A percentile compares a stretch with the other conserved stretches of the same genome.
Evolutionary conservation across 495 filamentous ascomycete species (phyloP).

Genomic region (Aspergillus ellipticus): DNA sequence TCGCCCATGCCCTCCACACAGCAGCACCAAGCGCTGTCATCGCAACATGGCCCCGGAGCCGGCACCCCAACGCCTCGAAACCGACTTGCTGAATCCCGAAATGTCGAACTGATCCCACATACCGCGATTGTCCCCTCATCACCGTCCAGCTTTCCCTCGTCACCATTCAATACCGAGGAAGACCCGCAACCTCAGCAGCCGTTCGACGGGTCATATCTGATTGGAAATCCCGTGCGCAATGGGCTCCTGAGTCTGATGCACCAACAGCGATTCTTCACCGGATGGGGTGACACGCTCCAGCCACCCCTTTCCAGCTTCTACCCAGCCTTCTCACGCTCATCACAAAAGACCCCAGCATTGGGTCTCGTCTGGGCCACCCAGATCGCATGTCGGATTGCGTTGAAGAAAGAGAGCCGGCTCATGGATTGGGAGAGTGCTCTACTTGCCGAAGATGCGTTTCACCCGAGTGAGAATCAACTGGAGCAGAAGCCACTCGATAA

Average conservation of each 20-base stretch:
- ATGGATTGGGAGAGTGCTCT: neutral
- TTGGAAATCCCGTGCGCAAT: slow-evolving; percentile 35
- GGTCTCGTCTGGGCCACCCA: slow-evolving; percentile 90
- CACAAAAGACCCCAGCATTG: slow-evolving; percentile 77
- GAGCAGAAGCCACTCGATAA: neutral
- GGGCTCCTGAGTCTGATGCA: slow-evolving; percentile 69
- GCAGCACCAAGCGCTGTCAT: slow-evolving; percentile 6
- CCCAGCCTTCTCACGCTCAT: slow-evolving; percentile 7
- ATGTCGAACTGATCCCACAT: slow-evolving; percentile 16
- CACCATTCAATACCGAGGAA: slow-evolving; percentile 31
- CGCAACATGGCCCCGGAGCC: slow-evolving; percentile 16
- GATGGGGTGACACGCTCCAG: slow-evolving; percentile 68
- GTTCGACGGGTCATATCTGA: slow-evolving; percentile 38
- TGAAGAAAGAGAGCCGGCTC: slow-evolving; percentile 55
- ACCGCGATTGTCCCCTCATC: slow-evolving; percentile 26
- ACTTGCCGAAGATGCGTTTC: neutral
- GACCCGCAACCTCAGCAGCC: slow-evolving; percentile 21
- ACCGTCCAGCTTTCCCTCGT: slow-evolving; percentile 27
- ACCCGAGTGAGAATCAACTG: neutral
- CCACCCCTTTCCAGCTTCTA: neutral
- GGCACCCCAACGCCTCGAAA: slow-evolving; percentile 21
- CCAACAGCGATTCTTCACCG: slow-evolving; percentile 90
- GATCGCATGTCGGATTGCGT: slow-evolving; percentile 73
- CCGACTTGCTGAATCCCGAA: slow-evolving; percentile 14
- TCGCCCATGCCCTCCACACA: slow-evolving; percentile 14